These are phyloP conservation scores for Acephala macrosclerotiorum DNA, from an alignment of 2,329 filamentous ascomycete species.

Conservation along the genomic window DNA sequence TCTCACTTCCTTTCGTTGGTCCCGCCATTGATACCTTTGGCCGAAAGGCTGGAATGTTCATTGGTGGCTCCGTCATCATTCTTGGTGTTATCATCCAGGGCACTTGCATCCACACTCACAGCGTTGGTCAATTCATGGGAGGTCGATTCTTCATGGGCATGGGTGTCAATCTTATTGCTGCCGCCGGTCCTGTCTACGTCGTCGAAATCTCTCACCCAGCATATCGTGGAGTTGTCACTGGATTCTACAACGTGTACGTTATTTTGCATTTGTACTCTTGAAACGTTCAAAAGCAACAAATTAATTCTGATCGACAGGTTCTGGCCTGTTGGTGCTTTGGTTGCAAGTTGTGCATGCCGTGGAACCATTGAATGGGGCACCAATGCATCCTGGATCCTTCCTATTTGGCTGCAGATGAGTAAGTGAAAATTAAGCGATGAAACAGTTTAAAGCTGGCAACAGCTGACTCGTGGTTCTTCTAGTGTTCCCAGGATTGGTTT, in stretches of 20 bases:
- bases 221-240: conserved; percentile 51
- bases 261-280: conserved; percentile 15
- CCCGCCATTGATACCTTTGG: conserved; percentile 55
- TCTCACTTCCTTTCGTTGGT: conserved; percentile 54
- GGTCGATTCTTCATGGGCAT: conserved; percentile 68
- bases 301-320: conserved; percentile 38
- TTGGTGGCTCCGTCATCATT: conserved; percentile 51
- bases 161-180: conserved; percentile 53
- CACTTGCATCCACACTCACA: conserved; percentile 39
- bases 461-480: too few relatives aligned
- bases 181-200: conserved; percentile 55
- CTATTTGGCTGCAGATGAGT: conserved; percentile 58
- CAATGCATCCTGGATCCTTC: conserved; percentile 53
- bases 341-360: conserved; percentile 59
- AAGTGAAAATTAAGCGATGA: too few relatives aligned
- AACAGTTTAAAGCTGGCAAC: too few relatives aligned
- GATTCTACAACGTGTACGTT: conserved; percentile 41
- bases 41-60: conserved; percentile 54
- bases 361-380: conserved; percentile 53
- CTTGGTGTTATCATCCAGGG: conserved; percentile 54
- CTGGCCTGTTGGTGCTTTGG: conserved; percentile 59
- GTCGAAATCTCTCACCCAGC: conserved; percentile 54
- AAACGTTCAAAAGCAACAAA: background rate
- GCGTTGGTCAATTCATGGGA: conserved; percentile 53
- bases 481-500: conserved; percentile 56